phyloP scores from a whole-genome alignment of 2,329 filamentous ascomycete species.

The Aspergillus cejpii region DNA sequence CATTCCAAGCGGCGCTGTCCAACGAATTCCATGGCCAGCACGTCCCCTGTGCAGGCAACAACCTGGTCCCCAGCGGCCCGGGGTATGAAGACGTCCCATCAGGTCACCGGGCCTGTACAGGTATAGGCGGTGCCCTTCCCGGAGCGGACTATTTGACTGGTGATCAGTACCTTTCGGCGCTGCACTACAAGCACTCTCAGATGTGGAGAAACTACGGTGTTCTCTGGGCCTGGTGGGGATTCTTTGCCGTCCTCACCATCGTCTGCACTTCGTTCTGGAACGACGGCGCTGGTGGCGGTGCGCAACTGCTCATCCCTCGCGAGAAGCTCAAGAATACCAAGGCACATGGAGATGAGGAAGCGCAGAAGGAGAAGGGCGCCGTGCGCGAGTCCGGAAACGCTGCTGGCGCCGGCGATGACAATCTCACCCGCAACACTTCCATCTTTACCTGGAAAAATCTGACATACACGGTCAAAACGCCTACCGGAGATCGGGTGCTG shows the following conservation, averaged over 20 bases:
- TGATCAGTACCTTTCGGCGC: slow-evolving; percentile 49
- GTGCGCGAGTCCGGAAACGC: slow-evolving; percentile 10
- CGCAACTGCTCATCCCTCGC: slow-evolving; percentile 54
- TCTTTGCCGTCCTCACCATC: slow-evolving; percentile 54
- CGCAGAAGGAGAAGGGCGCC: slow-evolving; percentile 14
- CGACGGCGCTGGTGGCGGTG: slow-evolving; percentile 40
- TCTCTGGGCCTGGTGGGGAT: slow-evolving; percentile 54
- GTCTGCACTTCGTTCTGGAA: slow-evolving; percentile 51
- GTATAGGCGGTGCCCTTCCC: slow-evolving; percentile 48
- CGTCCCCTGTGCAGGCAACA: slow-evolving; percentile 27
- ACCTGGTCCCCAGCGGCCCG: slow-evolving; percentile 25
- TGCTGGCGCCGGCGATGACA: slow-evolving; percentile 22
- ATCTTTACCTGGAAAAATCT: slow-evolving; percentile 69
- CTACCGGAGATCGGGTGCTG: slow-evolving; percentile 48
- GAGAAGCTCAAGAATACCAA: slow-evolving; percentile 45
- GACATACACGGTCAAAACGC: slow-evolving; percentile 60
- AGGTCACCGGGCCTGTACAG: slow-evolving; percentile 45
- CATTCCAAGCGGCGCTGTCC: slow-evolving; percentile 25
- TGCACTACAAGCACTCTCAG: slow-evolving; percentile 48
- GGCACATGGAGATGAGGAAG: slow-evolving; percentile 45
- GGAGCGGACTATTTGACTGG: slow-evolving; percentile 48
- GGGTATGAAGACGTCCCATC: slow-evolving; percentile 18
- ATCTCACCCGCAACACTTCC: slow-evolving; percentile 55
- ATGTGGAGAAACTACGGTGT: slow-evolving; percentile 56
- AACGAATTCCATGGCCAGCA: slow-evolving; percentile 28